These are phyloP conservation scores for Mycogone perniciosa DNA, from an alignment of 2,329 filamentous ascomycete species.

Conservation along the genomic window DNA sequence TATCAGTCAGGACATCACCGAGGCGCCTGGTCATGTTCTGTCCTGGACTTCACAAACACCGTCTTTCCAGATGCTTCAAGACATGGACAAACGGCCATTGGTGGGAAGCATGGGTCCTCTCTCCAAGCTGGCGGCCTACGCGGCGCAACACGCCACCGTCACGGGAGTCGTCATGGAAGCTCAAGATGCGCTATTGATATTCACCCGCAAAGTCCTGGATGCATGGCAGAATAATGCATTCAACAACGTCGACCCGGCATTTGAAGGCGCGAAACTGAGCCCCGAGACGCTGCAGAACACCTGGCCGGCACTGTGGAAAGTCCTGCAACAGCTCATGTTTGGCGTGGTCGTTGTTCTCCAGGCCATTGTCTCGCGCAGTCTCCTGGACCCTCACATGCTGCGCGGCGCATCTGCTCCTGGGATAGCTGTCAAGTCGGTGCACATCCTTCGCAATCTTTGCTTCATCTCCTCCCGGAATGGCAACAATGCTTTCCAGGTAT, in stretches of 20 bases:
- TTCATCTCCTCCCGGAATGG: conserved; percentile 75
- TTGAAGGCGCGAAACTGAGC: conserved; percentile 58
- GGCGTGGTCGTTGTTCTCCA: conserved; percentile 68
- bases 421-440: conserved; percentile 65
- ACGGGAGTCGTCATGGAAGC: conserved; percentile 39
- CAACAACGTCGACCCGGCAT: conserved; percentile 62
- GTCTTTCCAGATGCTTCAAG: conserved; percentile 54
- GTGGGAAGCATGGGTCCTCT: conserved; percentile 62
- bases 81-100: conserved; percentile 54
- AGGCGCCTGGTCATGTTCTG: conserved; percentile 39
- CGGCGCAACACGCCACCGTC: conserved; percentile 49
- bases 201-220: conserved; percentile 58
- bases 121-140: conserved; percentile 57
- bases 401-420: conserved; percentile 46
- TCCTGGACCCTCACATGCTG: conserved; percentile 45
- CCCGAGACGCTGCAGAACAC: conserved; percentile 60
- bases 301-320: conserved; percentile 65
- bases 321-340: conserved; percentile 71
- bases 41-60: conserved; percentile 57
- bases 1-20: conserved; percentile 60
- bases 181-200: conserved; percentile 59
- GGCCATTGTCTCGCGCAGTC: conserved; percentile 59
- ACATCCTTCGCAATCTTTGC: conserved; percentile 68
- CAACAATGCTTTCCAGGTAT: conserved; percentile 70
- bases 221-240: conserved; percentile 72